phyloP scores from a whole-genome alignment of 768 basidiomycete genomes.

The Lactarius vividus region DNA sequence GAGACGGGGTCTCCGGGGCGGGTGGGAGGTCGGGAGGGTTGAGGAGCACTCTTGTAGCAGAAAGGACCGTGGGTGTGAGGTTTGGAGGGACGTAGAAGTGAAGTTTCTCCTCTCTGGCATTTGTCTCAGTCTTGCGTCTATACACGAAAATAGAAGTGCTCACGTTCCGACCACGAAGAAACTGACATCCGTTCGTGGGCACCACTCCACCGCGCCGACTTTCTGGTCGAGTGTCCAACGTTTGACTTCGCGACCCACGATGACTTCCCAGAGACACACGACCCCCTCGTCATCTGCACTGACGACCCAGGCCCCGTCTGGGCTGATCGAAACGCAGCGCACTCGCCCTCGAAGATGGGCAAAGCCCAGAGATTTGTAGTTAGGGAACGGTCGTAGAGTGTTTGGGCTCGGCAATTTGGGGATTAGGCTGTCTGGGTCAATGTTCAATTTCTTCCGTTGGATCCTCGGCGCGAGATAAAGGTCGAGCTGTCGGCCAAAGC shows the following conservation, averaged over 20 bases:
- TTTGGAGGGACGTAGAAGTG: constrained; percentile 82
- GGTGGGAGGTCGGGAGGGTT: constrained; percentile 65
- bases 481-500: constrained; percentile 92
- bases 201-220: constrained; percentile 89
- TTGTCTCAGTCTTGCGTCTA: constrained; percentile 9
- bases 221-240: constrained; percentile 80
- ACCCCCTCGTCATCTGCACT: constrained; percentile 89
- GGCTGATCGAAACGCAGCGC: constrained; percentile 75
- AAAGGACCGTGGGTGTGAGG: constrained; percentile 54
- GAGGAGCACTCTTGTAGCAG: constrained; percentile 59
- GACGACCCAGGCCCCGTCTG: constrained; percentile 87
- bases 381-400: constrained; percentile 93
- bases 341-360: constrained; percentile 65
- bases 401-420: constrained; percentile 92
- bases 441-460: constrained; percentile 81
- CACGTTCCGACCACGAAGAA: constrained; percentile 81
- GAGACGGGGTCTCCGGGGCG: constrained; percentile 52
- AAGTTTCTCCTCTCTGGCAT: constrained; percentile 69
- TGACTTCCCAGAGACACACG: constrained; percentile 89
- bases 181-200: constrained; percentile 76
- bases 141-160: constrained; percentile 36
- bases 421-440: constrained; percentile 87
- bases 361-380: constrained; percentile 71
- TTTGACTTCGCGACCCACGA: constrained; percentile 84
- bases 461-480: constrained; percentile 94